Conservation (phyloP, 768 basidiomycete species). For the Mycena vitilis region DNA sequence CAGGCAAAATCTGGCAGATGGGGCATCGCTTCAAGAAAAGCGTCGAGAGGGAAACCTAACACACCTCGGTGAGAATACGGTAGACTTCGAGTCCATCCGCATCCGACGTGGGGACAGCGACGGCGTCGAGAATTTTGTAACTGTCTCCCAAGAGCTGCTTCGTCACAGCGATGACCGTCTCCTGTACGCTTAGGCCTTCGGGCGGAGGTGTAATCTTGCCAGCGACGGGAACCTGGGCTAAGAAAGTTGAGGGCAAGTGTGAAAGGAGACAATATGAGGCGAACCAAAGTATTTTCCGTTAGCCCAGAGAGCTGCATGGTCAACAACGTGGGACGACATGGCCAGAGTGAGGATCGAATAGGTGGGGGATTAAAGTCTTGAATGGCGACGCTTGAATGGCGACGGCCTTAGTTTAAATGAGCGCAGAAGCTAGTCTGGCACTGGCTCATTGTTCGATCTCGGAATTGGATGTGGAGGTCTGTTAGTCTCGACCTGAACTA, state of each 20-base stretch:
- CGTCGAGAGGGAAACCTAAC: not conserved
- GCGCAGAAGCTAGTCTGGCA: too few relatives aligned
- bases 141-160: conserved; percentile 28
- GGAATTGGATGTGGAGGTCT: too few relatives aligned
- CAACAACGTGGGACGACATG: not conserved
- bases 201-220: conserved; percentile 27
- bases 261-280: not conserved
- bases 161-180: conserved; percentile 26
- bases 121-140: conserved; percentile 26
- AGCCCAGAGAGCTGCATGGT: conserved; percentile 25
- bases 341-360: too few relatives aligned
- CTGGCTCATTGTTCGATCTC: too few relatives aligned
- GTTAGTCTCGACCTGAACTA: too few relatives aligned
- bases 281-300: conserved; percentile 34
- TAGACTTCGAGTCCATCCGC: conserved; percentile 31
- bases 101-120: conserved; percentile 7
- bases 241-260: not conserved
- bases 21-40: not conserved
- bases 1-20: conserved; percentile 27
- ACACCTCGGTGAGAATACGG: conserved; percentile 28
- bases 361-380: too few relatives aligned
- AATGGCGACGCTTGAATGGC: too few relatives aligned
- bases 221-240: conserved; percentile 26
- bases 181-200: conserved; percentile 20
- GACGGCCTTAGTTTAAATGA: too few relatives aligned